Evolutionary conservation across 73 alveolate genomes (phyloP).

Genomic region (Effrenium voratum): DNA sequence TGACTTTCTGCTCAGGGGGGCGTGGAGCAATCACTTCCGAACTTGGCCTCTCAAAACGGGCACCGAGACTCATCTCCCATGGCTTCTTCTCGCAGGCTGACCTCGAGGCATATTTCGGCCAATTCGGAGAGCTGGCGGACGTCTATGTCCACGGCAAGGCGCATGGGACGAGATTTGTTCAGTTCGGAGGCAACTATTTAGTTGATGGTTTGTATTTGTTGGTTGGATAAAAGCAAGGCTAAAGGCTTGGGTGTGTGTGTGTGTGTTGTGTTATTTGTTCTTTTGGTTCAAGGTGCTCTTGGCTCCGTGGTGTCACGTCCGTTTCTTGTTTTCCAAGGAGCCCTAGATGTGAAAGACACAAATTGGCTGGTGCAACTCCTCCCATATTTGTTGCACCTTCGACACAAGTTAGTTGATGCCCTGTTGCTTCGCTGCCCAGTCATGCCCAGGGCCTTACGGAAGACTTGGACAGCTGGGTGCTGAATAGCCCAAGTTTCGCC

Average conservation of each 20-base stretch:
- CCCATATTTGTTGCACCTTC: no score
- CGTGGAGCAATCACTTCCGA: no score
- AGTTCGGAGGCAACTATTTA: background rate
- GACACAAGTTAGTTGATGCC: no score
- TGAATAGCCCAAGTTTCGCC: no score
- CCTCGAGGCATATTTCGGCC: constrained; percentile 54
- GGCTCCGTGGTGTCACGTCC: background rate
- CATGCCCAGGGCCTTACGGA: no score
- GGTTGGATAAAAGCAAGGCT: background rate
- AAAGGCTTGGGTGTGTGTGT: background rate
- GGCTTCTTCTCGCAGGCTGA: constrained; percentile 4
- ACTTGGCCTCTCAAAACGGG: no score
- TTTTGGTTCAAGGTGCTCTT: background rate
- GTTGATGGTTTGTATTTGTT: background rate
- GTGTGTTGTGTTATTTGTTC: background rate
- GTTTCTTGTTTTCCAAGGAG: background rate
- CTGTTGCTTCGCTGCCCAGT: no score
- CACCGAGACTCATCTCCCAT: no score
- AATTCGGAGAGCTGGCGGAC: constrained; percentile 70
- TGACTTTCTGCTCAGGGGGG: no score
- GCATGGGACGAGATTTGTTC: background rate
- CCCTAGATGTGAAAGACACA: no score
- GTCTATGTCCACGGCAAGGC: constrained; percentile 58
- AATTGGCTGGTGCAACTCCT: no score
- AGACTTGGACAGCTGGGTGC: no score